Evolutionary conservation across 495 filamentous ascomycete genomes (phyloP), one percentile per base, ranked within the genome.

Genomic region (Hyphodiscus hymeniophilus): DNA sequence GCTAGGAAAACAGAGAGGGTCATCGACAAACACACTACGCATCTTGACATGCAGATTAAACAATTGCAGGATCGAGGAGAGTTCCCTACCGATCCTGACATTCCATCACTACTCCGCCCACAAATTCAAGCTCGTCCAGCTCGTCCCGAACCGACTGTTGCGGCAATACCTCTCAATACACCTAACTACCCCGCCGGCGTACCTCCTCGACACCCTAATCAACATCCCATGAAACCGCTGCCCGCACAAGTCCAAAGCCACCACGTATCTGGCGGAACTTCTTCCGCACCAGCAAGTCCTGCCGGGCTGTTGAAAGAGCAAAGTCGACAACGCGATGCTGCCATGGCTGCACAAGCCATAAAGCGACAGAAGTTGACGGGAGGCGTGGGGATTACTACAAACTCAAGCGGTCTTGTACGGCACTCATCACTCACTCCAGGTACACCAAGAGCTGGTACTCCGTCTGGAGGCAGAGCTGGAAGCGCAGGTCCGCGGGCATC

Each of bases 1-100:
- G 80, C 78, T 24, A 79, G 87, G 43, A 94, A 92, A 60, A 81
- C 88, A 7, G 76, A 82, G 50, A 67, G 76, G 16, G 72, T 89
- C 22, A 74, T 95, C 43, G 92, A 97, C 65, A 88, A 92, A 26
- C 89, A 97, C 58, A 76, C 91, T 59, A 87, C 86, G 54, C 80
- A 82, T 38, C 74, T 98, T 41, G 94, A 98, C 61, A 64, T 82
- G 48, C 88, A 91, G 57, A 84, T 98, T 60, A 87, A 88, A 39
- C 77, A 83, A 54, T 72, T 97, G 23, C 77, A 83, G 59, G 87
- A 85, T 52, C 82, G 90, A 49, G 80, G 80, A 56, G 77, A 89
- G 40, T 84, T 97, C 63, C 68, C 77, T 17, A 76, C 75, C 24
- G 89, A 95, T 55, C 83, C 83, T 39, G 75, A 83, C 53, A 70